A percentile compares a stretch with the other conserved stretches of the same genome.
Evolutionary conservation across 1,284 basidiomycete genomes (phyloP).

Genomic region (Peniophora sp.): DNA sequence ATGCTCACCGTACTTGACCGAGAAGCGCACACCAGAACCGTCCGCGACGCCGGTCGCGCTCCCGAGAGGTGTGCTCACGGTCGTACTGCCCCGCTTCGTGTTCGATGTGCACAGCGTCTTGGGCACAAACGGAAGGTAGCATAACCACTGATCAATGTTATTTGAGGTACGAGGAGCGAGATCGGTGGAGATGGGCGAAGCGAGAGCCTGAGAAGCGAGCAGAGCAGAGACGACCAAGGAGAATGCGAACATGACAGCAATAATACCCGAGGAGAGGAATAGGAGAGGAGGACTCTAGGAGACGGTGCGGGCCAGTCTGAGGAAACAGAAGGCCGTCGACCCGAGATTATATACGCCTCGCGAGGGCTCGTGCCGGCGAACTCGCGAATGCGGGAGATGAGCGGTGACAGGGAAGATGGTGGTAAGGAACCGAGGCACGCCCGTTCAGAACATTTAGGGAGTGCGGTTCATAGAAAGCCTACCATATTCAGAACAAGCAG

Average conservation of each 20-base stretch:
- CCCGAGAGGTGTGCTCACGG: conserved; percentile 43
- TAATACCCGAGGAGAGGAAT: not conserved
- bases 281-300: conserved; percentile 1
- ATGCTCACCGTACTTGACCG: not conserved
- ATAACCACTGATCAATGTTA: conserved; percentile 22
- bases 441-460: conserved; percentile 7
- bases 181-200: conserved; percentile 20
- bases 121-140: conserved; percentile 33
- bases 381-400: conserved; percentile 10
- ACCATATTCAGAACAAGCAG: conserved; percentile 20
- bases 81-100: conserved; percentile 10
- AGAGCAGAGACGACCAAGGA: conserved; percentile 24
- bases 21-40: not conserved
- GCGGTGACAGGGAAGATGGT: conserved; percentile 13
- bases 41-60: conserved; percentile 44
- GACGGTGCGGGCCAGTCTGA: not conserved
- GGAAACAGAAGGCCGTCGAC: not conserved
- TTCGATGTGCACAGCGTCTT: conserved; percentile 30
- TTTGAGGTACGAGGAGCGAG: not conserved
- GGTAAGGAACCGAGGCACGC: conserved; percentile 19
- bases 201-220: conserved; percentile 22
- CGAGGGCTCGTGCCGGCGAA: conserved; percentile 20
- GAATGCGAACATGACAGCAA: conserved; percentile 28
- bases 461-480: conserved; percentile 2
- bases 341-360: not conserved